These are phyloP conservation scores for Leptosphaerulina australis DNA, from an alignment of 2,329 filamentous ascomycete species.

Conservation along the genomic window DNA sequence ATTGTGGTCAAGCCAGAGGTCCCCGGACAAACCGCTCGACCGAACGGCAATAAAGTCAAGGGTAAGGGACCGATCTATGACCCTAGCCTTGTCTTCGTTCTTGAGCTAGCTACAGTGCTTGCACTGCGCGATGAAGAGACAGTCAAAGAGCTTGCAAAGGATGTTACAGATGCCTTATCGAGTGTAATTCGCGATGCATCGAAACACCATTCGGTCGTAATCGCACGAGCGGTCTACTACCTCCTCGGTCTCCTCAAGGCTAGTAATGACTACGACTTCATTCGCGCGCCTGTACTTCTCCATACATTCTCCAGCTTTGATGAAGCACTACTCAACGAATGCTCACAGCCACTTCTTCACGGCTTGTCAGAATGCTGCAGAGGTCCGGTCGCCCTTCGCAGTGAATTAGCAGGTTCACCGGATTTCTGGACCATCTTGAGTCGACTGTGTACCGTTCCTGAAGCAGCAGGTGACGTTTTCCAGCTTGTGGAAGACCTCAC, in stretches of 20 bases:
- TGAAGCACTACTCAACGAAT: conserved; percentile 75
- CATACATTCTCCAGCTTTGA: conserved; percentile 90
- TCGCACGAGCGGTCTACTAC: conserved; percentile 86
- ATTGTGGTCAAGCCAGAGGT: conserved; percentile 91
- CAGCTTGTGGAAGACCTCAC: conserved; percentile 80
- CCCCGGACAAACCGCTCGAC: conserved; percentile 64
- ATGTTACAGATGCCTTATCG: conserved; percentile 80
- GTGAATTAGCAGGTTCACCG: conserved; percentile 92
- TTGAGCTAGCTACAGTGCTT: conserved; percentile 86
- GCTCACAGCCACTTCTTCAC: conserved; percentile 75
- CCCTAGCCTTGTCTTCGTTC: conserved; percentile 83
- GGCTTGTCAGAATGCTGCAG: conserved; percentile 82
- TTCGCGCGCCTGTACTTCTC: conserved; percentile 87
- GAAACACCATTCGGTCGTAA: conserved; percentile 79
- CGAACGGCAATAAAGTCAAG: conserved; percentile 64
- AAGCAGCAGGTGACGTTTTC: conserved; percentile 80
- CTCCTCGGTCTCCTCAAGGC: conserved; percentile 79
- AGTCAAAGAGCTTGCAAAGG: conserved; percentile 74
- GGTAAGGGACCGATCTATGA: conserved; percentile 73
- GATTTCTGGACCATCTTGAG: conserved; percentile 96
- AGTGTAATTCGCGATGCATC: conserved; percentile 78
- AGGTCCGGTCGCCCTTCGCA: conserved; percentile 76
- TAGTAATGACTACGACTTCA: conserved; percentile 89
- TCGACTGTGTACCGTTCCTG: conserved; percentile 70
- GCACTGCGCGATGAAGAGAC: conserved; percentile 77